Conservation (phyloP, 2,329 filamentous ascomycete genomes). For the Epichloe coenophiala region DNA sequence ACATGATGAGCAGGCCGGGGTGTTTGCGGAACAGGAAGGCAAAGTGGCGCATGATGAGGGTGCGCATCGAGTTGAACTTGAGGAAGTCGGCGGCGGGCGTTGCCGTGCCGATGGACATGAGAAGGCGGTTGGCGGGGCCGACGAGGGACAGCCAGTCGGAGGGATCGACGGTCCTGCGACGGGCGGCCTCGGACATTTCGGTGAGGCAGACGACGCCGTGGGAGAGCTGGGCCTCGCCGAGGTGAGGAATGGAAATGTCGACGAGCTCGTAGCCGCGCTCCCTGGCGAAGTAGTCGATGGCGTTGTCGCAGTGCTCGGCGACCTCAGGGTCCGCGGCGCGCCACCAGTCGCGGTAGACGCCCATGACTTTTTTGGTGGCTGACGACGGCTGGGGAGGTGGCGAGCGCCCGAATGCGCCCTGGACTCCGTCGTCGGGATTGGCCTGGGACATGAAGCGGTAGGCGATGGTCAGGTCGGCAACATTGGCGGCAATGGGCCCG, state of each 20-base stretch:
- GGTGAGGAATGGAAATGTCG: conserved; percentile 51
- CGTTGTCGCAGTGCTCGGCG: conserved; percentile 43
- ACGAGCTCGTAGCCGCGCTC: conserved; percentile 34
- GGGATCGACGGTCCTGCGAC: conserved; percentile 28
- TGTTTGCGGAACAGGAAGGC: conserved; percentile 55
- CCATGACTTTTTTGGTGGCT: conserved; percentile 50
- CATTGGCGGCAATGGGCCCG: conserved; percentile 64
- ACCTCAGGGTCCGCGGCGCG: conserved; percentile 46
- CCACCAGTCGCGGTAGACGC: conserved; percentile 47
- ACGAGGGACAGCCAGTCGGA: conserved; percentile 40
- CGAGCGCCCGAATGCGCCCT: conserved; percentile 49
- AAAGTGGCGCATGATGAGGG: conserved; percentile 67
- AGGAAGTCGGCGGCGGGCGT: conserved; percentile 58
- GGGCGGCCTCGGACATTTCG: conserved; percentile 45
- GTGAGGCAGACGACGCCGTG: conserved; percentile 66
- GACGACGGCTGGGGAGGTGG: conserved; percentile 22
- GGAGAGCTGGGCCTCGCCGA: conserved; percentile 60
- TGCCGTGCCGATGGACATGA: conserved; percentile 50
- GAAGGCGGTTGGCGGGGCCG: conserved; percentile 53
- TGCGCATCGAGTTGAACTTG: conserved; percentile 59
- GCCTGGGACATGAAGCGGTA: conserved; percentile 69
- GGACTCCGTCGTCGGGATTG: conserved; percentile 47
- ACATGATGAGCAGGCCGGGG: conserved; percentile 65
- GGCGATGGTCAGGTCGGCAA: conserved; percentile 65
- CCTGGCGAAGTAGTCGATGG: conserved; percentile 44